Conservation (phyloP, 2,329 filamentous ascomycete species). For the Dothistroma septosporum region DNA sequence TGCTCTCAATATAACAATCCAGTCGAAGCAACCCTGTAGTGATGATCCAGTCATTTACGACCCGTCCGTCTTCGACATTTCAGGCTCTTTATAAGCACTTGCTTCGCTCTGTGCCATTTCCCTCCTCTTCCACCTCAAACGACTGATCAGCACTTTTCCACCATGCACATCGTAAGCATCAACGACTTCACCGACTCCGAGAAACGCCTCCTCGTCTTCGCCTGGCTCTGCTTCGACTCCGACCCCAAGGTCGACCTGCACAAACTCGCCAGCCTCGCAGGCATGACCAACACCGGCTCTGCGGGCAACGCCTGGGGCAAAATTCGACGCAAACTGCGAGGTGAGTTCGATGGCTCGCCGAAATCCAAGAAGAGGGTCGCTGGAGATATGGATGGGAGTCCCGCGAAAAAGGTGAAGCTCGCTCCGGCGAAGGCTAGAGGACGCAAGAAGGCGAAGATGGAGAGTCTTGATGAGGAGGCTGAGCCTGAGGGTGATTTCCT, state of each 20-base stretch:
- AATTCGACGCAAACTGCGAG: conserved; percentile 7
- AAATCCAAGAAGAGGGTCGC: not conserved
- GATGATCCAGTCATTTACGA: no score
- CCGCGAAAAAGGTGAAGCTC: not conserved
- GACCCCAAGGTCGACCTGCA: conserved; percentile 12
- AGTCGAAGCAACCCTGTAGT: no score
- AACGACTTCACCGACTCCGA: conserved; percentile 9
- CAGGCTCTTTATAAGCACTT: no score
- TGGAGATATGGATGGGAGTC: not conserved
- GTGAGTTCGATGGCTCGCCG: not conserved
- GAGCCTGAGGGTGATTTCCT: not conserved
- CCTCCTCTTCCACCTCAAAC: no score
- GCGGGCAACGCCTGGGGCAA: conserved; percentile 11
- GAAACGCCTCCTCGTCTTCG: conserved; percentile 4
- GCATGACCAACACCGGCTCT: conserved; percentile 9
- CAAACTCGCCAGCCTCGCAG: conserved; percentile 8
- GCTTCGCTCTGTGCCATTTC: no score
- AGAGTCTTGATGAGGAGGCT: not conserved
- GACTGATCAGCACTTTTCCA: not conserved
- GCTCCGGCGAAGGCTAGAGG: not conserved
- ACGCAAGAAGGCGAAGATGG: not conserved
- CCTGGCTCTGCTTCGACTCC: conserved; percentile 12
- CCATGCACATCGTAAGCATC: not conserved
- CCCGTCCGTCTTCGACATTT: no score
- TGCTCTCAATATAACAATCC: no score